Conservation (phyloP, 768 basidiomycete species). For the Clavaria fumosa region DNA sequence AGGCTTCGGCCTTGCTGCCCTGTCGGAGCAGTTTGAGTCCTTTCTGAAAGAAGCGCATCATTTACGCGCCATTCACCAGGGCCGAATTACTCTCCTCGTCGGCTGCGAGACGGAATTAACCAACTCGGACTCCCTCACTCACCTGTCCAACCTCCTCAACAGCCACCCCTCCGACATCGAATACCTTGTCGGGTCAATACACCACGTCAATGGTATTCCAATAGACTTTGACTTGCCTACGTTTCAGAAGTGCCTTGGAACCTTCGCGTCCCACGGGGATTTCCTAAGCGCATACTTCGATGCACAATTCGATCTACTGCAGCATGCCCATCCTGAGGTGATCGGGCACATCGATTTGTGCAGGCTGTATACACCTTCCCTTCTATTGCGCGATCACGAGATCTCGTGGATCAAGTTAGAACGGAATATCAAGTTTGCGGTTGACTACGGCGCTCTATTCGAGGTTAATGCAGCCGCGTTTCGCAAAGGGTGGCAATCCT, state of each 20-base stretch:
- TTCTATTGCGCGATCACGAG: conserved; percentile 41
- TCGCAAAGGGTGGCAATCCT: conserved; percentile 74
- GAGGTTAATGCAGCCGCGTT: conserved; percentile 90
- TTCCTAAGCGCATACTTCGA: conserved; percentile 71
- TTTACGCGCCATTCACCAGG: conserved; percentile 45
- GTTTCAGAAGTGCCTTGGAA: conserved; percentile 44
- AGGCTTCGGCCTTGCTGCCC: conserved; percentile 32
- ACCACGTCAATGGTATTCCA: conserved; percentile 76
- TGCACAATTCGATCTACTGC: conserved; percentile 59
- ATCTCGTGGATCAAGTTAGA: conserved; percentile 47
- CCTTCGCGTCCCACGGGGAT: conserved; percentile 24
- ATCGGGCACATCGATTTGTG: conserved; percentile 92
- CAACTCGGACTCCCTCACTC: conserved; percentile 44
- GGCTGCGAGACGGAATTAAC: conserved; percentile 92
- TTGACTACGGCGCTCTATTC: conserved; percentile 78
- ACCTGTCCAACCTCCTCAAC: conserved; percentile 37
- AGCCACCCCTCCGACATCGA: conserved; percentile 42
- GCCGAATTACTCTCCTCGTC: conserved; percentile 61
- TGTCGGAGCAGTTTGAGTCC: conserved; percentile 48
- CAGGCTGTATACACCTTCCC: conserved; percentile 60
- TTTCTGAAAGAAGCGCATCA: conserved; percentile 74
- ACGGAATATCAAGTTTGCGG: conserved; percentile 60
- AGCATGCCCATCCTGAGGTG: conserved; percentile 66
- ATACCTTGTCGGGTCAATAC: conserved; percentile 85
- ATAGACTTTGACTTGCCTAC: conserved; percentile 83